A percentile compares a stretch with the other conserved stretches of the same genome.
Evolutionary conservation across 78 protist species (phyloP).

Genomic region (Dictyostelium capitatum): DNA sequence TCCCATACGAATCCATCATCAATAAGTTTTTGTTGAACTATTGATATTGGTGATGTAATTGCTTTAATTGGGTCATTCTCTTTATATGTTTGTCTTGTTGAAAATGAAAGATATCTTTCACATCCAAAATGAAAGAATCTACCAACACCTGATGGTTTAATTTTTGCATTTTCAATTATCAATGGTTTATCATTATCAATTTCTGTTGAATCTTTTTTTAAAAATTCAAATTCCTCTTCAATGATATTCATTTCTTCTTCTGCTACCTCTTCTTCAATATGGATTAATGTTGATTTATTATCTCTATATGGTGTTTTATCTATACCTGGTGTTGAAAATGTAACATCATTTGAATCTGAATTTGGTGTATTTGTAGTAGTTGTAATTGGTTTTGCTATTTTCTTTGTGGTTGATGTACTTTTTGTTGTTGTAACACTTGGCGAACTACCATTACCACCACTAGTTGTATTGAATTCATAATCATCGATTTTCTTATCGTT

Average conservation of each 20-base stretch:
- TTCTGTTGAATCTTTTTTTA: background rate
- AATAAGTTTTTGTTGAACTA: slow-evolving; percentile 20
- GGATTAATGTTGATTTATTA: background rate
- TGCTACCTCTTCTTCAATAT: background rate
- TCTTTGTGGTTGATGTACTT: background rate
- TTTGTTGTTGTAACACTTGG: background rate
- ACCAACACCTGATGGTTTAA: slow-evolving; percentile 69
- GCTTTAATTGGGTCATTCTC: slow-evolving; percentile 1
- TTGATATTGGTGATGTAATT: background rate
- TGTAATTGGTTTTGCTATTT: background rate
- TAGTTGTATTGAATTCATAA: background rate
- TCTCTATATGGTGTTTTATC: background rate
- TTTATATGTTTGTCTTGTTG: slow-evolving; percentile 14
- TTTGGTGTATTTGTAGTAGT: slow-evolving; percentile 7
- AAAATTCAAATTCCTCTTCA: background rate
- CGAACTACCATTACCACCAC: too few species aligned
- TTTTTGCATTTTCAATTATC: slow-evolving; percentile 25
- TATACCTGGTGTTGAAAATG: background rate
- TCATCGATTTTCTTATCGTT: slow-evolving; percentile 53
- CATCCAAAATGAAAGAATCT: slow-evolving; percentile 75
- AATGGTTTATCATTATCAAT: slow-evolving; percentile 16
- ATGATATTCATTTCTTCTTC: too few species aligned
- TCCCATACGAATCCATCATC: slow-evolving; percentile 70
- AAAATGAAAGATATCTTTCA: slow-evolving; percentile 53
- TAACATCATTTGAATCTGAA: background rate